Conservation (phyloP, 2,329 filamentous ascomycete species). For the Cryphonectria naterciae region DNA sequence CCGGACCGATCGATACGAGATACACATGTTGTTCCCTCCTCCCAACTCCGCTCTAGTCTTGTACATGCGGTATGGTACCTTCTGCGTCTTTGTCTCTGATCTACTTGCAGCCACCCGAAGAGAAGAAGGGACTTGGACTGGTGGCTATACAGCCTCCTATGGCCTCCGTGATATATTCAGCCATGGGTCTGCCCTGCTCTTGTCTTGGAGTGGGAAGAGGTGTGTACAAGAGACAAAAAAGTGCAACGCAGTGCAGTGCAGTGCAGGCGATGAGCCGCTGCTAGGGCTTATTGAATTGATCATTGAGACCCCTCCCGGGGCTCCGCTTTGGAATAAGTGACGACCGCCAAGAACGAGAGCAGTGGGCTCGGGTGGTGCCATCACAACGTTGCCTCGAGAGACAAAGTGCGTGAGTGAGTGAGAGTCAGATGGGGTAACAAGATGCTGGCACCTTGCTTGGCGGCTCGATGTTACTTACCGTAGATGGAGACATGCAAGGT, state of each 20-base stretch:
- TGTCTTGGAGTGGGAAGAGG: not conserved
- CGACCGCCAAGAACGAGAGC: constrained; percentile 17
- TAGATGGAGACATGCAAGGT: not conserved
- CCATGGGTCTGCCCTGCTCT: not conserved
- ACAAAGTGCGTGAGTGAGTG: not conserved
- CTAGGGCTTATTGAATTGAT: not conserved
- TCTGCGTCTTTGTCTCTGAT: not conserved
- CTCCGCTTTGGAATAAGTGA: constrained; percentile 6
- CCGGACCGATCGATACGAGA: constrained; percentile 8
- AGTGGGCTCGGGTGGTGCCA: constrained; percentile 11
- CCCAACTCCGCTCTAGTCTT: not conserved
- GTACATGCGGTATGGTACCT: not conserved
- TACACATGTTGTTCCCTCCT: not conserved
- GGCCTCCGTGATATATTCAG: not conserved
- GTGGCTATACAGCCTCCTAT: not conserved
- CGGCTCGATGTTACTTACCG: not conserved
- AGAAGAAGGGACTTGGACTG: not conserved
- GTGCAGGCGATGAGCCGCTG: not conserved
- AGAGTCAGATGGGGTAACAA: not conserved
- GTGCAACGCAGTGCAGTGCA: not conserved
- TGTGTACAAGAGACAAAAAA: not conserved
- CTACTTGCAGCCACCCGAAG: not conserved
- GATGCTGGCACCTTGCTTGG: not conserved
- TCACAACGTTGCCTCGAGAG: constrained; percentile 6
- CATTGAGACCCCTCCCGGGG: not conserved